Percentiles rank a stretch among this genome's conserved stretches.
Conservation (phyloP, 2,329 filamentous ascomycete genomes). For the Fusarium avenaceum region DNA sequence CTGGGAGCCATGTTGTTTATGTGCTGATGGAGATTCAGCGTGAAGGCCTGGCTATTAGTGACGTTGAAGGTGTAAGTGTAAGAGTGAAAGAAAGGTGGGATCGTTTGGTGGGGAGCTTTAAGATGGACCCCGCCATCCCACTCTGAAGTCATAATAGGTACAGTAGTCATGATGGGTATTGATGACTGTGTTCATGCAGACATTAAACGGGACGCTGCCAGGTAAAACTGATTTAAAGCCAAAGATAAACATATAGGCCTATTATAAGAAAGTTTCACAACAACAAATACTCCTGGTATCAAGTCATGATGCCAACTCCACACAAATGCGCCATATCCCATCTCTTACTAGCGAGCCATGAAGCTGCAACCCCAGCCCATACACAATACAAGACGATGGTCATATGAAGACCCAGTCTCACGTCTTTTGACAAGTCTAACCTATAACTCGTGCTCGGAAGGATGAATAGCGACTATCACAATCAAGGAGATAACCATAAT, state of each 20-base stretch:
- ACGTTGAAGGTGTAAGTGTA: constrained; percentile 16
- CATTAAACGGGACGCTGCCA: neutral
- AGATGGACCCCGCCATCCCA: constrained; percentile 42
- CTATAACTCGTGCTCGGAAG: constrained; percentile 44
- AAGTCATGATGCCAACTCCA: constrained; percentile 35
- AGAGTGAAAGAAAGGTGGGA: constrained; percentile 29
- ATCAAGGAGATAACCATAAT: constrained; percentile 72
- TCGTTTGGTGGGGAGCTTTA: constrained; percentile 25
- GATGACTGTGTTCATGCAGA: constrained; percentile 8
- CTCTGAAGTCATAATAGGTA: constrained; percentile 24
- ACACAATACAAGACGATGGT: neutral
- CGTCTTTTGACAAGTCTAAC: neutral
- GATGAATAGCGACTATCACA: constrained; percentile 70
- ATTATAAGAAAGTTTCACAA: neutral
- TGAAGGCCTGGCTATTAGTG: neutral
- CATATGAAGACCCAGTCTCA: neutral
- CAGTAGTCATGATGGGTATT: constrained; percentile 17
- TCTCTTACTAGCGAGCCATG: constrained; percentile 2
- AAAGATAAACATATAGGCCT: neutral
- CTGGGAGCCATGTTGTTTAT: constrained; percentile 53
- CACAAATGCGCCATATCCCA: constrained; percentile 21
- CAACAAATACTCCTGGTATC: constrained; percentile 23
- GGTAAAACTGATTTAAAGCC: neutral
- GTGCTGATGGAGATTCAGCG: neutral
- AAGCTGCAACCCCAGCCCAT: constrained; percentile 1